Evolutionary conservation across 805 yeast genomes (phyloP), one percentile per base, ranked within the genome.

Genomic region (Candida berthetii): DNA sequence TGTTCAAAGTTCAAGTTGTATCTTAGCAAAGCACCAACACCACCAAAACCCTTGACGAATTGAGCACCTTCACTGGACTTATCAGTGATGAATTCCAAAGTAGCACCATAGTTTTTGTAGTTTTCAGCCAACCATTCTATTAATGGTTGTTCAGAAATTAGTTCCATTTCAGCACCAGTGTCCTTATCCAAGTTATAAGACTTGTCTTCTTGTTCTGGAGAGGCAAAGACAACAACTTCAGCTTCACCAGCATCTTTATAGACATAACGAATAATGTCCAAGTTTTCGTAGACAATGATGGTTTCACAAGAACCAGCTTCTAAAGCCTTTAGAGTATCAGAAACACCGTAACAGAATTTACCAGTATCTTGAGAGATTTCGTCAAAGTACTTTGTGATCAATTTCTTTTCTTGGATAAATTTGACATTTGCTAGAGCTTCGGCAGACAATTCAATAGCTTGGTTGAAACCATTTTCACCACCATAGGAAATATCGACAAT

Each of bases 401-500:
- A 78, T 71, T 91, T 91, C 85, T 93, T 93, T 66, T 93, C 99
- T 71, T 93, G 99, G 47, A 93, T 91, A 62, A 93, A 93, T 66
- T 93, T 93, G 53, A 93, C 99, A 64, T 91, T 93, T 38, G 97
- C 85, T 60, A 93, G 76, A 22, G 99, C 85, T 73, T 93, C 99
- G 25, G 97, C 96, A 27, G 97, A 85, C 53, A 93, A 75, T 68
- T 93, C 99, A 57, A 93, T 95, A 36, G 99, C 99, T 73, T 93
- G 99, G 71, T 93, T 93, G 74, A 93, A 93, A 37, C 99, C 99
- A 64, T 93, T 93, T 69, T 93, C 99, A 62, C 99, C 99, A 67
- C 99, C 99, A 60, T 93, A 93, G 3, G 98, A 90, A 43, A 93
- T 85, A 72, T 93, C 99, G 42, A 95, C 99, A 61, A 90, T 78